Base-by-base conservation (phyloP, 2,329 filamentous ascomycete species). In the Lasiodiplodia hormozganensis region DNA sequence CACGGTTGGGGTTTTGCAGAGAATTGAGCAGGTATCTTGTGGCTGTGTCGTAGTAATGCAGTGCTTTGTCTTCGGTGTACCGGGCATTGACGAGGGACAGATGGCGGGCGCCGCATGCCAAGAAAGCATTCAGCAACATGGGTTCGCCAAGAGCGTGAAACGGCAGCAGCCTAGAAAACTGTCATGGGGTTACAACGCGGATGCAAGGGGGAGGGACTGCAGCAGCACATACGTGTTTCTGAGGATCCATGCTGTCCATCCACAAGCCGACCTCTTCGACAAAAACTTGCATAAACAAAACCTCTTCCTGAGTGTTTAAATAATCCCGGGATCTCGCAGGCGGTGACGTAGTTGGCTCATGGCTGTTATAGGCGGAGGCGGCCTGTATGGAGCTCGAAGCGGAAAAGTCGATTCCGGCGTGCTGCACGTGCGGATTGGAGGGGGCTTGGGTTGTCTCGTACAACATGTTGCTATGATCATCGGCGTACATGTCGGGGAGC, bases 221-320 rank as follows among this genome's bases (percentile, higher is more conserved):
- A n/a, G 40, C 18, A 18, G 40, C 8, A 51, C 84, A 70, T 79
- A 87, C 85, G 76, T 96, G 92, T 81, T 95, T 95, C 72, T 90
- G 86, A 40, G 89, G 86, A 81, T 97, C 93, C 83, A 97, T 89
- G 52, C 90, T 92, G 79, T 97, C 95, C 92, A 98, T 97, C 93
- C 95, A 97, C 3, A 93, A 80, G 0, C 91, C 94, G 2, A 98
- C 92, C 72, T 97, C 92, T 75, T 96, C 92, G 7, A 96, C 90
- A 77, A 97, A 98, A 0, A 94, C 90, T 77, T 97, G 93, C 90
- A 97, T 93, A 76, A 94, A 94, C n/a, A 90, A 82, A 0, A 96
- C 87, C 76, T 97, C 93, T 69, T 97, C 92, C 11, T 89, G 87
- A 3, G 88, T 88, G 71, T 88, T 89, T 56, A 97, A 84, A 72